Percentiles rank a stretch among this genome's conserved stretches.
Conservation (phyloP, 345 rosid genomes). For the rapeseed (Brassica napus) region DNA sequence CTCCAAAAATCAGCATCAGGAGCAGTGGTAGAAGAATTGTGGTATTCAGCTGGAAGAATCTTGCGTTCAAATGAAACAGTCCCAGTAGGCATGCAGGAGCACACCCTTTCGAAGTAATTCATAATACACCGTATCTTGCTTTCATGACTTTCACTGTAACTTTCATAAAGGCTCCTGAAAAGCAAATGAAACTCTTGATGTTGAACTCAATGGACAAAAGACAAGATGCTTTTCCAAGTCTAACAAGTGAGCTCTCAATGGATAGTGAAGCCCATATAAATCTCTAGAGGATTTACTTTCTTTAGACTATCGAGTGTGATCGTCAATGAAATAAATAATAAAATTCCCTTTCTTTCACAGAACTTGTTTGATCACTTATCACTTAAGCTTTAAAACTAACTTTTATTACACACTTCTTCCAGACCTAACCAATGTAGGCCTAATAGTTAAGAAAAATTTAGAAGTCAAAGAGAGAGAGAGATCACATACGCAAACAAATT, state of each 20-base stretch:
- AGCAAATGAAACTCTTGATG: slow-evolving; percentile 13
- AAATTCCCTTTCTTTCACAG: slow-evolving; percentile 1
- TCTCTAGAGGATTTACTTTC: slow-evolving; percentile 3
- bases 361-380: slow-evolving; percentile 13
- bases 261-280: background rate
- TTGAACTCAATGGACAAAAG: background rate
- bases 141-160: slow-evolving; percentile 67
- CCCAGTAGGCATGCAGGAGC: slow-evolving; percentile 59
- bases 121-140: slow-evolving; percentile 70
- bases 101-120: slow-evolving; percentile 81
- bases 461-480: slow-evolving; percentile 38
- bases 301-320: slow-evolving; percentile 5
- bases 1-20: slow-evolving; percentile 70
- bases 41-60: slow-evolving; percentile 55
- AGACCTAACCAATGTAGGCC: background rate
- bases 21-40: slow-evolving; percentile 39
- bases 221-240: background rate
- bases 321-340: background rate
- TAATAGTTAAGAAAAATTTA: slow-evolving; percentile 1
- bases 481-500: slow-evolving; percentile 73
- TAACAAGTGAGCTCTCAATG: background rate
- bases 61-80: slow-evolving; percentile 85
- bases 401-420: background rate
- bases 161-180: slow-evolving; percentile 68
- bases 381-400: slow-evolving; percentile 8